A percentile compares a stretch with the other conserved stretches of the same genome.
phyloP scores from a whole-genome alignment of 2,329 filamentous ascomycete species.

The Epichloe coenophiala region DNA sequence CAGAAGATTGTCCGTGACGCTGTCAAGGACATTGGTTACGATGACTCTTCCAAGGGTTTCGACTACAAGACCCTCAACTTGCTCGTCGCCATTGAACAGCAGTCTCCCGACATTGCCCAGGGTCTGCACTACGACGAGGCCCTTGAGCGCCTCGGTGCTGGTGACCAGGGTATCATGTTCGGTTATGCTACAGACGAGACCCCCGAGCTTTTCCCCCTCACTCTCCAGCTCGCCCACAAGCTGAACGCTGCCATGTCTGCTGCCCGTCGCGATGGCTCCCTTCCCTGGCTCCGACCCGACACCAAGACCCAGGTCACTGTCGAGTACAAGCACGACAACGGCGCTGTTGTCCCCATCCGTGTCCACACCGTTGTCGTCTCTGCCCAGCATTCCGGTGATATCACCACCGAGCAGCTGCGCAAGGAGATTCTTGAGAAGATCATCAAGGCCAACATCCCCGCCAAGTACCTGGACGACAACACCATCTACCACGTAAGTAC shows the following conservation, averaged over 20 bases:
- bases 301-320: constrained; percentile 99
- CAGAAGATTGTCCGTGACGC: constrained; percentile 89
- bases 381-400: constrained; percentile 81
- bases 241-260: constrained; percentile 90
- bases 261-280: constrained; percentile 72
- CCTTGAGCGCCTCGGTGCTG: constrained; percentile 92
- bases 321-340: constrained; percentile 94
- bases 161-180: constrained; percentile 99
- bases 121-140: constrained; percentile 97
- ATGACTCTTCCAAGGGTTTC: constrained; percentile 93
- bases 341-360: constrained; percentile 80
- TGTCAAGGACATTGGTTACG: constrained; percentile 98
- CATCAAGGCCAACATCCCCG: constrained; percentile 87
- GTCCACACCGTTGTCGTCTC: constrained; percentile 96
- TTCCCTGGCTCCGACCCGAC: constrained; percentile 93
- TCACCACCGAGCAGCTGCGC: constrained; percentile 82
- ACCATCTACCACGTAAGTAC: constrained; percentile 82
- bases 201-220: constrained; percentile 89
- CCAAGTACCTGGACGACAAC: constrained; percentile 79
- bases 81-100: constrained; percentile 96
- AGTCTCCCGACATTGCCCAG: constrained; percentile 97
- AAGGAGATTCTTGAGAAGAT: constrained; percentile 96
- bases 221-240: constrained; percentile 87
- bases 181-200: constrained; percentile 99
- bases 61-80: constrained; percentile 99